Conservation (phyloP, 306 rosid genomes). For the Glycine tomentella region DNA sequence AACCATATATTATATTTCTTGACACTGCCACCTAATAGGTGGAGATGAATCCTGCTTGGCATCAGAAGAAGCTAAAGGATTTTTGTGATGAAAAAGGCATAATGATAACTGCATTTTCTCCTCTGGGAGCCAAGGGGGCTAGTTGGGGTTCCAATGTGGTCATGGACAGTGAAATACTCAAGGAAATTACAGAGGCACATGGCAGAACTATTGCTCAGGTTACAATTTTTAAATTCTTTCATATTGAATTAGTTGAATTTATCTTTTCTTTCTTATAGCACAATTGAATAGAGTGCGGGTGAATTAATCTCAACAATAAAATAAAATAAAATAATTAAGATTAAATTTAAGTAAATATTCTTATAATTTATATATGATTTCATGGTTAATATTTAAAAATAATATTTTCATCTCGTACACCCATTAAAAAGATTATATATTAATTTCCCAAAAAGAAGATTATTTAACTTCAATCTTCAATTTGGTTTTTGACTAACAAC, state of each 20-base stretch:
- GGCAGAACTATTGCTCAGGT: slow-evolving; percentile 59
- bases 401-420: no score
- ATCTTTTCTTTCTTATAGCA: not conserved
- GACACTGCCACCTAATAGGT: slow-evolving; percentile 46
- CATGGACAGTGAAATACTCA: slow-evolving; percentile 56
- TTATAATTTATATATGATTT: not conserved
- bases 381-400: no score
- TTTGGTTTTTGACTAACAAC: no score
- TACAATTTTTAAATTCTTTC: not conserved
- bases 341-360: not conserved
- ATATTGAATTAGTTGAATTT: not conserved
- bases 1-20: not conserved
- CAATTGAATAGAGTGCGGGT: not conserved
- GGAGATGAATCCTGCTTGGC: slow-evolving; percentile 62
- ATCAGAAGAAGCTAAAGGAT: slow-evolving; percentile 61
- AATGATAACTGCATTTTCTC: slow-evolving; percentile 64
- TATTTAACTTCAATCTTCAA: no score
- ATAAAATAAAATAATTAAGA: not conserved
- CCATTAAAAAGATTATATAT: no score
- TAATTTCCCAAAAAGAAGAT: no score
- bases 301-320: not conserved
- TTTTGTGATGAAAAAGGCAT: slow-evolving; percentile 53
- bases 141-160: slow-evolving; percentile 57
- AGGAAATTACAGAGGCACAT: slow-evolving; percentile 51
- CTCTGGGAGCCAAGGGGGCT: slow-evolving; percentile 59